phyloP scores from a whole-genome alignment of 116 monocot genomes.

The Papilionanthe hybrid region DNA sequence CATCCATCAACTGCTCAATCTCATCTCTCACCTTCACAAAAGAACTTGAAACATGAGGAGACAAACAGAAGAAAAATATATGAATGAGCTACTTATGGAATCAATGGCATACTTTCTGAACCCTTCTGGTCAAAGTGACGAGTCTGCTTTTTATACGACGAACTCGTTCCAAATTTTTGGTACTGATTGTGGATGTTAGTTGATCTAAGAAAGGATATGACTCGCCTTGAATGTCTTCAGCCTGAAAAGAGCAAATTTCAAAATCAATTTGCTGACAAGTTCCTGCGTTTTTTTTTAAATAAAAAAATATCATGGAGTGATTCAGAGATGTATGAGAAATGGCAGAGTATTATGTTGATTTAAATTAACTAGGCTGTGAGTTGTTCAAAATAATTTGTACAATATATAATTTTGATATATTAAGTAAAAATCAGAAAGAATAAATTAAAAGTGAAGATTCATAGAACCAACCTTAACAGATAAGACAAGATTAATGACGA shows the following conservation, averaged over 20 bases:
- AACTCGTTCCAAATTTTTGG: slow-evolving; percentile 72
- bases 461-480: too few species aligned
- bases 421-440: too few species aligned
- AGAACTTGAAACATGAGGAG: background rate
- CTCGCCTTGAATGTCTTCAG: slow-evolving; percentile 84
- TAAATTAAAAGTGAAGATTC: too few species aligned
- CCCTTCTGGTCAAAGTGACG: slow-evolving; percentile 80
- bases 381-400: too few species aligned
- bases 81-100: background rate
- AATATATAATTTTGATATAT: too few species aligned
- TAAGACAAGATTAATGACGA: too few species aligned
- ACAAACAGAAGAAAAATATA: slow-evolving; percentile 1
- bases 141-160: slow-evolving; percentile 85
- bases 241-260: slow-evolving; percentile 28
- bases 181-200: slow-evolving; percentile 85
- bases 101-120: slow-evolving; percentile 58
- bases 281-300: too few species aligned
- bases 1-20: slow-evolving; percentile 96
- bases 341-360: too few species aligned
- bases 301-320: too few species aligned
- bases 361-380: too few species aligned
- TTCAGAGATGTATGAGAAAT: too few species aligned
- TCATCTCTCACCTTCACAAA: slow-evolving; percentile 79
- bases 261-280: too few species aligned
- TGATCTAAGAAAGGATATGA: slow-evolving; percentile 94